phyloP scores from a whole-genome alignment of 768 basidiomycete species.

The Favolaschia claudopus region DNA sequence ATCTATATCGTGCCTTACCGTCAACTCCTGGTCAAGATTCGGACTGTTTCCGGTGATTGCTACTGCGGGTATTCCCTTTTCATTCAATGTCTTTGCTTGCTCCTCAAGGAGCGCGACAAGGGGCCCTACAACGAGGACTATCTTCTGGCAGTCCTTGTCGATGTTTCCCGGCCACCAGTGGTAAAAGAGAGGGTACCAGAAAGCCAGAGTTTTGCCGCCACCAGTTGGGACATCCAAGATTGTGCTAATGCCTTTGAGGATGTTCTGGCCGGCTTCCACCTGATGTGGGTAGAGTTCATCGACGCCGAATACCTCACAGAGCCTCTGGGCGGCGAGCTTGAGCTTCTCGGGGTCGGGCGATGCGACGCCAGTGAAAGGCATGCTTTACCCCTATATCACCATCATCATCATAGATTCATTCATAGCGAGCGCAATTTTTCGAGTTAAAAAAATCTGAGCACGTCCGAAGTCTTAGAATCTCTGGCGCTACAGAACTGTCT shows the following conservation, averaged over 20 bases:
- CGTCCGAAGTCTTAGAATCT: constrained; percentile 1
- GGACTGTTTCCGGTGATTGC: constrained; percentile 5
- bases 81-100: constrained; percentile 10
- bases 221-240: constrained; percentile 27
- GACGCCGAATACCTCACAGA: constrained; percentile 10
- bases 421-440: neutral
- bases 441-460: neutral
- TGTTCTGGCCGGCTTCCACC: constrained; percentile 11
- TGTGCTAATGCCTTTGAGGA: constrained; percentile 11
- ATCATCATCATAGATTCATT: neutral
- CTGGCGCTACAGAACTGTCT: neutral
- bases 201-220: constrained; percentile 28
- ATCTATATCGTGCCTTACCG: neutral
- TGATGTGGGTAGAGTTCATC: constrained; percentile 3
- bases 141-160: constrained; percentile 10
- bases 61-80: constrained; percentile 9
- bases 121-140: constrained; percentile 24
- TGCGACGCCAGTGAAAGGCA: constrained; percentile 17
- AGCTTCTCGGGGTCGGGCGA: constrained; percentile 9
- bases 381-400: neutral
- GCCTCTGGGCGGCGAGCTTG: neutral
- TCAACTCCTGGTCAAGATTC: constrained; percentile 4
- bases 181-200: constrained; percentile 29
- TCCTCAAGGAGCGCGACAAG: constrained; percentile 19
- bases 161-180: constrained; percentile 23